Conservation (phyloP, 2,329 filamentous ascomycete genomes). For the Eutypa lata region DNA sequence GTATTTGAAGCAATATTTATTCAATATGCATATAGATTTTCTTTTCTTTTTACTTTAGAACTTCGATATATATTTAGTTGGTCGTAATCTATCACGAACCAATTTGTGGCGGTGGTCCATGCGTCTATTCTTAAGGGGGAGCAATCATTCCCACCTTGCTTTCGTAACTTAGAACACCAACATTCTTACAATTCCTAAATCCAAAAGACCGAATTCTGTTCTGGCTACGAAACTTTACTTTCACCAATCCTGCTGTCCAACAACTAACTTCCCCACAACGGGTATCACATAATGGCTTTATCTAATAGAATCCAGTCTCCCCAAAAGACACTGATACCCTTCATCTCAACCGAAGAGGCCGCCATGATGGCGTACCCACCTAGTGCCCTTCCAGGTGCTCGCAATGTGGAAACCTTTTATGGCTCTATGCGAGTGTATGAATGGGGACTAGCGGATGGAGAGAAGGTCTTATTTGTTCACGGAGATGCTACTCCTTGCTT, state of each 20-base stretch:
- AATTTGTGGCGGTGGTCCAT: background rate
- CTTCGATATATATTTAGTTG: no score
- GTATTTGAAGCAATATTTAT: no score
- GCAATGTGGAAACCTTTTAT: slow-evolving; percentile 26
- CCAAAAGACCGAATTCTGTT: background rate
- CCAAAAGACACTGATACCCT: slow-evolving; percentile 25
- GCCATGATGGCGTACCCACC: slow-evolving; percentile 24
- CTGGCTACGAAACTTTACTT: background rate
- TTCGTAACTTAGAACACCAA: background rate
- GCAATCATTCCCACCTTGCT: background rate
- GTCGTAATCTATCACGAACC: no score
- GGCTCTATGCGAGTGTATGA: slow-evolving; percentile 29
- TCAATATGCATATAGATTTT: no score
- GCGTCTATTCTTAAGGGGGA: background rate
- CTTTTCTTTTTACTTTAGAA: no score
- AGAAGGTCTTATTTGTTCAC: slow-evolving; percentile 28
- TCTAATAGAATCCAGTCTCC: slow-evolving; percentile 20
- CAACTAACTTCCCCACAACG: background rate
- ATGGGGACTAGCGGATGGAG: slow-evolving; percentile 24
- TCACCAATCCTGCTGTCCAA: background rate
- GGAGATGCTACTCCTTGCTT: slow-evolving; percentile 25
- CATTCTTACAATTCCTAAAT: background rate
- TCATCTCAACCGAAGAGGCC: slow-evolving; percentile 20
- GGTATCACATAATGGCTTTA: slow-evolving; percentile 10
- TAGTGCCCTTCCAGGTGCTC: slow-evolving; percentile 25